A percentile compares a stretch with the other conserved stretches of the same genome.
phyloP scores from a whole-genome alignment of 805 yeast species.

The baker's yeast (Saccharomyces cerevisiae) region DNA sequence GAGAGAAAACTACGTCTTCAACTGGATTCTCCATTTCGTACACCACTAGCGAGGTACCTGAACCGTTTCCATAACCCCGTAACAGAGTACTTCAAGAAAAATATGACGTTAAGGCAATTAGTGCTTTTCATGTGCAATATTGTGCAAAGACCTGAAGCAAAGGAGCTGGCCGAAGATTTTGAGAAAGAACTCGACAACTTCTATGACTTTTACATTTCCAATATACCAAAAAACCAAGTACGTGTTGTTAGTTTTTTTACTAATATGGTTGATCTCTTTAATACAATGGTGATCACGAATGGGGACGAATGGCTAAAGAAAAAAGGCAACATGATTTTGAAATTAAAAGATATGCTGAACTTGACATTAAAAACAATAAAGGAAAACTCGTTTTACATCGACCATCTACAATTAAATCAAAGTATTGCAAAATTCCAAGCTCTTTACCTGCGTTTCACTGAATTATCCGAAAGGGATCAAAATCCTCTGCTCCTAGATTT shows the following conservation, averaged over 20 bases:
- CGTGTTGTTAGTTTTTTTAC: slow-evolving; percentile 43
- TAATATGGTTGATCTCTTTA: slow-evolving; percentile 60
- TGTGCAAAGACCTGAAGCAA: slow-evolving; percentile 26
- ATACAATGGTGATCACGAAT: slow-evolving; percentile 40
- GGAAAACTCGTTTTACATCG: slow-evolving; percentile 25
- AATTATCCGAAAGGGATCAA: slow-evolving; percentile 30
- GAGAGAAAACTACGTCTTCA: slow-evolving; percentile 81
- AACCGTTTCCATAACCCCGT: slow-evolving; percentile 75
- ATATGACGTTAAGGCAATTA: slow-evolving; percentile 60
- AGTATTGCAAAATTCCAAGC: slow-evolving; percentile 55
- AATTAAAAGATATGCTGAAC: slow-evolving; percentile 23
- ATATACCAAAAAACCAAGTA: slow-evolving; percentile 31
- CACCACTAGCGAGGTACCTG: slow-evolving; percentile 81
- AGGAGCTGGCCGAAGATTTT: slow-evolving; percentile 47
- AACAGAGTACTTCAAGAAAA: slow-evolving; percentile 56
- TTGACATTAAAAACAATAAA: slow-evolving; percentile 20
- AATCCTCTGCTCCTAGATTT: slow-evolving; percentile 31
- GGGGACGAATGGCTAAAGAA: slow-evolving; percentile 52
- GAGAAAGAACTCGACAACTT: slow-evolving; percentile 45
- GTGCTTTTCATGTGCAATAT: slow-evolving; percentile 29
- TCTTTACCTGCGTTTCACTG: slow-evolving; percentile 35
- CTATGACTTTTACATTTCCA: slow-evolving; percentile 40
- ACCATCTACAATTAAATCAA: slow-evolving; percentile 63
- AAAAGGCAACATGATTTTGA: slow-evolving; percentile 32
- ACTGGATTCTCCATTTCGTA: slow-evolving; percentile 80